Base-by-base conservation (phyloP, 179 eudicot genomes). In the Vitellaria paradoxa region DNA sequence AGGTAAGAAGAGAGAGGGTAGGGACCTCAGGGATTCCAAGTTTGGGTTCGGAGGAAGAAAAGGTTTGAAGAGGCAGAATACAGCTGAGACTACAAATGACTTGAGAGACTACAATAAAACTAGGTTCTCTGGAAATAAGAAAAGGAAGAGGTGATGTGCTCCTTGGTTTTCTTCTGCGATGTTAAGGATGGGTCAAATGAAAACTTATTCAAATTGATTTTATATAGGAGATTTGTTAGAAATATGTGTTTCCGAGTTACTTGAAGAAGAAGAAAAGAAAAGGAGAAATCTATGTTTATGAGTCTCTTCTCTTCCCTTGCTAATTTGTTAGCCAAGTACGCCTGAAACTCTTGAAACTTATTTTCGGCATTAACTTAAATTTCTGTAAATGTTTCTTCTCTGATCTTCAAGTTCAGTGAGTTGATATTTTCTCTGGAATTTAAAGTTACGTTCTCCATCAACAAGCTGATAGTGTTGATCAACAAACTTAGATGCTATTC, bases 1-100 rank as follows among this genome's bases (percentile, higher is more conserved):
- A 17, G 91, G 84, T n/a, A 85, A 78, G 73, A 88, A 93, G 85
- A 90, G 82, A 83, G 89, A 86, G 78, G 65, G 77, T 65, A 81
- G 93, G 74, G 93, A 91, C 0, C 73, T 73, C 60, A 86, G 74
- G 80, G 87, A 92, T 70, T 80, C 90, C 0, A 92, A 90, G 82
- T 94, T 87, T 71, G 98, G 98, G 62, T 86, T 81, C 77, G 97
- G 97, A 18, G 98, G 98, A 70, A 88, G 87, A 78, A 93, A 93
- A 83, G 97, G 97, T 60, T n/a, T 87, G 88, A 92, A 83, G 86
- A 93, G 92, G 83, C 93, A 93, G 86, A 93, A 93, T 78, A 89
- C 93, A 0, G 84, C 93, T 18, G 97, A 90, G 52, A 92, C 92
- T 40, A 89, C 98, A 20, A 88, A 83, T 68, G 98, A 94, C 52